Base-by-base conservation (phyloP, 1,139 yeast species). In the Taphrina sp. region DNA sequence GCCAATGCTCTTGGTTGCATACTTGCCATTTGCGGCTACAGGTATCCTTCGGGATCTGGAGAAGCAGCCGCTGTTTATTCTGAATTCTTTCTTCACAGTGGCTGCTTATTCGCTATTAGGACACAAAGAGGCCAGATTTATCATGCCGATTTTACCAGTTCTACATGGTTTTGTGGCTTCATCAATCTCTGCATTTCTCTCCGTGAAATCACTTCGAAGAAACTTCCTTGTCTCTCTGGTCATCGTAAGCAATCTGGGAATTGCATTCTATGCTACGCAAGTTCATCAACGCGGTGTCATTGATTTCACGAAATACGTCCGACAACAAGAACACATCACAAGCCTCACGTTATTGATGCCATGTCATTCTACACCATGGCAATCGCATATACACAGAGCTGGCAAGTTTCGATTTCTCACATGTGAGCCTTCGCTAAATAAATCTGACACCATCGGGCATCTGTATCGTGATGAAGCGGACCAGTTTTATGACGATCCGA, bases 321-420 rank as follows among this genome's bases (percentile, higher is more conserved):
- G 81, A 52, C 60, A 67, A 5, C 71, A 76, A 19, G 70, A 75
- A 0, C 63, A 66, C 1, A 73, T 79, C 3, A 61, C 69, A 0
- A 76, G 29, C 22, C 72, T 89, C 39, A 95, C 95, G 0, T 84
- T 92, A 62, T 68, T 94, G 17, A 87, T 90, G 66, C 98, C 99
- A 0, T 94, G 98, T 65, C 98, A 94, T 68, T 90, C 97, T 0
- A 90, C 97, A 0, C 98, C 98, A 2, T 87, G 95, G 84, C 96
- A 88, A 65, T 80, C 95, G 34, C 82, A 85, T 64, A 69, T 94
- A 41, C 96, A 89, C 16, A 68, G 79, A 2, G 69, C 71, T 5
- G 69, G 80, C 24, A 22, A 36, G 10, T 52, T 42, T 2, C 86
- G 96, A 95, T 83, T 84, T 59, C 72, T 94, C 37, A 81, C 95